phyloP scores from a whole-genome alignment of 805 yeast species.

The Wickerhamiella parazyma region DNA sequence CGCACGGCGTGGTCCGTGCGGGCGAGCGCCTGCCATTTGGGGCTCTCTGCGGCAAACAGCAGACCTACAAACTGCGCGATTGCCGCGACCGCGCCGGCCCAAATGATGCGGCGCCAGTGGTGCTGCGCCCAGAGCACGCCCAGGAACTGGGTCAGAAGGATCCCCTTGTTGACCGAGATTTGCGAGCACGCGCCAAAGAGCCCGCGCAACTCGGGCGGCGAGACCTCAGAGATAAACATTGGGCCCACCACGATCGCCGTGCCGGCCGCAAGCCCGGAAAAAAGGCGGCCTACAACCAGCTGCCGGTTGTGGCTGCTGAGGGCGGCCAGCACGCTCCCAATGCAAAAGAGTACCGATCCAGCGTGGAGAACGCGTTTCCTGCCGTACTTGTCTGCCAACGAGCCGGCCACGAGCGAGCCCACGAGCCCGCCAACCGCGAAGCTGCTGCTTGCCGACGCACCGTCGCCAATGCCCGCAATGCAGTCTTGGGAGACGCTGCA shows the following conservation, averaged over 20 bases:
- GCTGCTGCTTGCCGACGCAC: constrained; percentile 64
- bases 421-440: constrained; percentile 75
- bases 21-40: constrained; percentile 45
- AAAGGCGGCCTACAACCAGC: constrained; percentile 54
- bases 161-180: constrained; percentile 74
- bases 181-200: constrained; percentile 82
- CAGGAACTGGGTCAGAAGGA: constrained; percentile 60
- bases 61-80: constrained; percentile 32
- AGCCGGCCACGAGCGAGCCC: constrained; percentile 59
- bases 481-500: constrained; percentile 40
- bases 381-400: constrained; percentile 52
- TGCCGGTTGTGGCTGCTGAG: constrained; percentile 31
- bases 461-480: constrained; percentile 41
- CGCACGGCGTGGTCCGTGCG: not conserved
- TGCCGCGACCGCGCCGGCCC: constrained; percentile 47
- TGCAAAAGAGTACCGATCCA: constrained; percentile 36
- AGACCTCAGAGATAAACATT: constrained; percentile 61
- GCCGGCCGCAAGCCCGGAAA: constrained; percentile 83
- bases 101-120: constrained; percentile 60
- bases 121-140: constrained; percentile 58
- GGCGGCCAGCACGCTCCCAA: constrained; percentile 54
- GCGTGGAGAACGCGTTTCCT: constrained; percentile 38
- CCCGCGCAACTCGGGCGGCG: constrained; percentile 60
- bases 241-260: constrained; percentile 77
- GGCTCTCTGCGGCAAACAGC: constrained; percentile 49